These are phyloP conservation scores for Globisporangium camurandrum DNA, from an alignment of 352 stramenopile species.

Conservation along the genomic window DNA sequence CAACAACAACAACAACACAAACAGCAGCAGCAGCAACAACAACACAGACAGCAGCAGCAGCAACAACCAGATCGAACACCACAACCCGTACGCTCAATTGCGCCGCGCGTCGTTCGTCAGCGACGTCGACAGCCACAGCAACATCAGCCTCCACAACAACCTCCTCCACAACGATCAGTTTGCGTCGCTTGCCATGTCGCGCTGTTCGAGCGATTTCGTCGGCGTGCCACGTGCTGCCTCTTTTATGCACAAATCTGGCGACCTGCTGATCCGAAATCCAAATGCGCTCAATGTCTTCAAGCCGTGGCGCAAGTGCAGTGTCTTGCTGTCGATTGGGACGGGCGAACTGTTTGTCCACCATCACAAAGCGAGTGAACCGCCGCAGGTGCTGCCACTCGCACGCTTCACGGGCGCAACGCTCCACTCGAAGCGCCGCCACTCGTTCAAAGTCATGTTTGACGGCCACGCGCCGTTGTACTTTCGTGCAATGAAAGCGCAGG, in stretches of 20 bases:
- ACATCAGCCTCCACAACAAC: too few species aligned
- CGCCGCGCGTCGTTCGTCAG: too few species aligned
- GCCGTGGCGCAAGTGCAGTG: slow-evolving; percentile 19
- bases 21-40: background rate
- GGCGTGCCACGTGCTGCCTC: slow-evolving; percentile 7
- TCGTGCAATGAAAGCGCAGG: slow-evolving; percentile 7
- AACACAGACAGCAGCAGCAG: background rate
- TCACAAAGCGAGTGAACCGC: slow-evolving; percentile 12
- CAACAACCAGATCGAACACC: too few species aligned
- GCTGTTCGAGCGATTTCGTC: slow-evolving; percentile 11
- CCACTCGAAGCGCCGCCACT: slow-evolving; percentile 13
- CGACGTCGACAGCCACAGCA: too few species aligned
- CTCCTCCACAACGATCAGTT: slow-evolving; percentile 10
- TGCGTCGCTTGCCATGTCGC: slow-evolving; percentile 21
- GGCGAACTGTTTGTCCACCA: slow-evolving; percentile 22
- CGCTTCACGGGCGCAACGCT: slow-evolving; percentile 20
- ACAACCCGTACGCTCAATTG: too few species aligned
- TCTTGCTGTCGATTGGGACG: slow-evolving; percentile 17
- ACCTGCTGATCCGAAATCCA: slow-evolving; percentile 16
- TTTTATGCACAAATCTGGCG: slow-evolving; percentile 17
- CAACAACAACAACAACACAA: background rate
- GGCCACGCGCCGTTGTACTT: slow-evolving; percentile 18
- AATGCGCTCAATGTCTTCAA: slow-evolving; percentile 21
- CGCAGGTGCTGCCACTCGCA: slow-evolving; percentile 12
- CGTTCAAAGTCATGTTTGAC: slow-evolving; percentile 24